phyloP scores from a whole-genome alignment of 768 basidiomycete genomes.

The Trametopsis cervina region DNA sequence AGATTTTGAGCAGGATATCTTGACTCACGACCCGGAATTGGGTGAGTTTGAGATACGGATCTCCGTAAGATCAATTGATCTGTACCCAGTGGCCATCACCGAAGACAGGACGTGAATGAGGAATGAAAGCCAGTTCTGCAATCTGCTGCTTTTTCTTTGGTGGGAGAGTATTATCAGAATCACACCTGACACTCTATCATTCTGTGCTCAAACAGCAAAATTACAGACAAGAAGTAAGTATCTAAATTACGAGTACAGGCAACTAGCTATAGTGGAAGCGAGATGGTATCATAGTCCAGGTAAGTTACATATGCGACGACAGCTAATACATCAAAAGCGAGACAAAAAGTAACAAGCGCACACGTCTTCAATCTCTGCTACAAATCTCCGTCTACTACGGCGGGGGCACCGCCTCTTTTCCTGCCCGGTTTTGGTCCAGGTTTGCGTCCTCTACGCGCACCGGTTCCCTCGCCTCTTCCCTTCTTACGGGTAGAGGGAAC shows the following conservation, averaged over 20 bases:
- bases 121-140: too few relatives aligned
- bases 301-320: conserved; percentile 10
- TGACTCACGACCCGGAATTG: too few relatives aligned
- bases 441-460: conserved; percentile 12
- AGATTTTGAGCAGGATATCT: too few relatives aligned
- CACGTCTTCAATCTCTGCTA: neutral
- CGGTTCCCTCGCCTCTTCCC: conserved; percentile 6
- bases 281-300: conserved; percentile 11
- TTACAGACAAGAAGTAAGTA: neutral
- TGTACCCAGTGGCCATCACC: neutral
- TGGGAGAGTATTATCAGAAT: too few relatives aligned
- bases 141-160: too few relatives aligned
- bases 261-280: neutral
- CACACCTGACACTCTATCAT: too few relatives aligned
- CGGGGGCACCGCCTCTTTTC: conserved; percentile 9
- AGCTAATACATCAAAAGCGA: conserved; percentile 2
- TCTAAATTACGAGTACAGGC: conserved; percentile 9
- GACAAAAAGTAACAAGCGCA: neutral
- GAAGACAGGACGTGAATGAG: too few relatives aligned
- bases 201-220: neutral
- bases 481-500: conserved; percentile 15
- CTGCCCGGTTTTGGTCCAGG: conserved; percentile 13
- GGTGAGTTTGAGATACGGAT: too few relatives aligned
- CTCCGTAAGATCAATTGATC: neutral
- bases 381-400: conserved; percentile 2